Percentiles rank a stretch among this genome's conserved stretches.
Evolutionary conservation across 2,329 filamentous ascomycete species (phyloP).

Genomic region (Calycina herbarum): DNA sequence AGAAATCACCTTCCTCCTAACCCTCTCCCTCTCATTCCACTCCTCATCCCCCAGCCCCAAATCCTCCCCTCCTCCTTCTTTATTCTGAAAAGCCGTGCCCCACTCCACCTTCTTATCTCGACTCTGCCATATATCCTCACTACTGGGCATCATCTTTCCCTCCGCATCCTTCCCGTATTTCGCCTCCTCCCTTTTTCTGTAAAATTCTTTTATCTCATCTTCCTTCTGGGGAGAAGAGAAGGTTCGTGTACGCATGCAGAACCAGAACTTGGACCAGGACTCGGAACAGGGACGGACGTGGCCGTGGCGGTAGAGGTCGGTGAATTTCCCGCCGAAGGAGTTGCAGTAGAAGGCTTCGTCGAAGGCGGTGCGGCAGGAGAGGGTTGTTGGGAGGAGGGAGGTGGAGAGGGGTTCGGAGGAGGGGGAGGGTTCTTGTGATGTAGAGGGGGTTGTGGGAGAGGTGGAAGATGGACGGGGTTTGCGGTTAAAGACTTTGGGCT

Average conservation of each 20-base stretch:
- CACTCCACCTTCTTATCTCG: conserved; percentile 61
- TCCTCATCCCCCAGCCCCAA: conserved; percentile 40
- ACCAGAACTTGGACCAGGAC: conserved; percentile 93
- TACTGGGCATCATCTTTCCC: conserved; percentile 63
- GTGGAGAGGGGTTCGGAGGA: conserved; percentile 52
- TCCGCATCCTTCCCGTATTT: conserved; percentile 59
- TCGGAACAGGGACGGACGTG: conserved; percentile 74
- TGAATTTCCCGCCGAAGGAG: conserved; percentile 87
- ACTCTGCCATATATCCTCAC: conserved; percentile 87
- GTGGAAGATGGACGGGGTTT: conserved; percentile 20
- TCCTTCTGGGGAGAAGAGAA: conserved; percentile 60
- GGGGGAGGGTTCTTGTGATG: conserved; percentile 17
- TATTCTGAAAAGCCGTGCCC: conserved; percentile 33
- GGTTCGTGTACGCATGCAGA: conserved; percentile 85
- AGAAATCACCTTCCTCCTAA: conserved; percentile 23
- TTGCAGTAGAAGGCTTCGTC: conserved; percentile 95
- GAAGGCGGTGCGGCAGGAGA: conserved; percentile 89
- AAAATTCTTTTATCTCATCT: conserved; percentile 41
- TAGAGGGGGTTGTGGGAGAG: conserved; percentile 20
- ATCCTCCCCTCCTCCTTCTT: conserved; percentile 39
- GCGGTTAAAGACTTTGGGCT: conserved; percentile 32
- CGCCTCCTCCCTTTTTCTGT: conserved; percentile 52
- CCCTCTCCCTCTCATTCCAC: conserved; percentile 36
- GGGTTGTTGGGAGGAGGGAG: conserved; percentile 72
- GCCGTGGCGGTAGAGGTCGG: conserved; percentile 86